Evolutionary conservation across 257 asterid genomes (phyloP), one percentile per base, ranked within the genome.

Genomic region (Schizonepeta tenuifolia): DNA sequence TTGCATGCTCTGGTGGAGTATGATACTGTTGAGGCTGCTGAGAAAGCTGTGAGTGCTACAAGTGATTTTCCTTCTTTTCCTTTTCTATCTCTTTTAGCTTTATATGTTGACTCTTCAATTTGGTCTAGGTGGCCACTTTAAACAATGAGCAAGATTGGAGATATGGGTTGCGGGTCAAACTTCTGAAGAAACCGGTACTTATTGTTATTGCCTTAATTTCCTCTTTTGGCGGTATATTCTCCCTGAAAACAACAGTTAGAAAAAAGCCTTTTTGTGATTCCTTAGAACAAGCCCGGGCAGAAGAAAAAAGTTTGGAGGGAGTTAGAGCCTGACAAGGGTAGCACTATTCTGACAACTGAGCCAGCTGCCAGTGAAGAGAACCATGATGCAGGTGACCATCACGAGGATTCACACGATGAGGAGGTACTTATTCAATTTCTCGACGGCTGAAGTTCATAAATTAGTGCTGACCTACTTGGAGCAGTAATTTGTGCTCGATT

Each of bases 101-200:
- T 15, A 6, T 26, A 44, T 20, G 35, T 68, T 86, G 51, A 72
- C 60, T 53, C 67, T 65, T 55, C 53, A 38, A 71, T 75, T 74
- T 65, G 54, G 58, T 74, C 56, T 80, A 94, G 99, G 99, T 76
- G 78, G 86, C 86, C 74, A 77, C 83, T 35, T 76, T 95, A 75
- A 92, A 95, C 83, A 83, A 95, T 58, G 97, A 90, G 80, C 96
- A 95, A 71, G 98, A 95, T 85, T 95, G 99, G 99, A 84, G 98
- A 85, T 87, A 82, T 54, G 99, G 99, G 51, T 80, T 92, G 86
- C 87, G 99, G 73, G 99, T 95, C 73, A 95, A 95, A 80, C 97
- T 90, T 80, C 89, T 95, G 31, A 87, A 82, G 73, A 90, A 86
- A 85, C 40, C 35, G 90, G 99, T 95, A 84, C 64, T 60, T 55